phyloP scores from a whole-genome alignment of 1,139 yeast species.

The Blastobotrys illinoisensis region DNA sequence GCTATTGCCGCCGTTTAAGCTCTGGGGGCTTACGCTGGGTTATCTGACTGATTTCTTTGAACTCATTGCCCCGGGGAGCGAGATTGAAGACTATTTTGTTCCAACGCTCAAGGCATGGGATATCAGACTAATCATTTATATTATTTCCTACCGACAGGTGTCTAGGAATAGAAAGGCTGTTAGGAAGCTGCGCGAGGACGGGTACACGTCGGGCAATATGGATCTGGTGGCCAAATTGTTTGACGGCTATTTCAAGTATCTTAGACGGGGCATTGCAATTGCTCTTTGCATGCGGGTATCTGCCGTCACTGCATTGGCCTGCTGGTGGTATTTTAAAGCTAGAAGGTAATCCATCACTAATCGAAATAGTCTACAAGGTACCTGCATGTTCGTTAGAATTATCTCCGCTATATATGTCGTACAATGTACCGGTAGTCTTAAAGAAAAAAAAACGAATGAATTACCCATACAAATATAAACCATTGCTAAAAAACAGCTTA shows the following conservation, averaged over 20 bases:
- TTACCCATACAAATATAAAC: too few relatives aligned
- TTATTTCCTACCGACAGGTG: conserved; percentile 14
- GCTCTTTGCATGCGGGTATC: conserved; percentile 5
- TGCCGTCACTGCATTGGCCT: neutral
- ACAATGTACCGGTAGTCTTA: too few relatives aligned
- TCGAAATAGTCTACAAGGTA: too few relatives aligned
- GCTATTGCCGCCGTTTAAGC: conserved; percentile 25
- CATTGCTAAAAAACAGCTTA: too few relatives aligned
- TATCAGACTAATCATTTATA: conserved; percentile 18
- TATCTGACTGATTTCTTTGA: conserved; percentile 33
- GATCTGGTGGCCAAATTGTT: conserved; percentile 11
- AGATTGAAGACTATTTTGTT: conserved; percentile 8
- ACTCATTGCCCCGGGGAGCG: conserved; percentile 21
- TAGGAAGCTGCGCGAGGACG: neutral
- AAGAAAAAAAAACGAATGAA: too few relatives aligned
- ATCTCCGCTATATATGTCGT: too few relatives aligned
- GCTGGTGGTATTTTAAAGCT: neutral
- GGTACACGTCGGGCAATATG: conserved; percentile 12
- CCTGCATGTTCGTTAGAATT: too few relatives aligned
- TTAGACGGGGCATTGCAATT: conserved; percentile 7
- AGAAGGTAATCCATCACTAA: neutral
- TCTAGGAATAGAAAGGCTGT: conserved; percentile 6
- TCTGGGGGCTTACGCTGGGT: conserved; percentile 38
- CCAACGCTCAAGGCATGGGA: conserved; percentile 27
- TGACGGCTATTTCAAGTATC: conserved; percentile 12